A percentile compares a stretch with the other conserved stretches of the same genome.
Conservation (phyloP, 805 yeast genomes). For the Candida ortonii region DNA sequence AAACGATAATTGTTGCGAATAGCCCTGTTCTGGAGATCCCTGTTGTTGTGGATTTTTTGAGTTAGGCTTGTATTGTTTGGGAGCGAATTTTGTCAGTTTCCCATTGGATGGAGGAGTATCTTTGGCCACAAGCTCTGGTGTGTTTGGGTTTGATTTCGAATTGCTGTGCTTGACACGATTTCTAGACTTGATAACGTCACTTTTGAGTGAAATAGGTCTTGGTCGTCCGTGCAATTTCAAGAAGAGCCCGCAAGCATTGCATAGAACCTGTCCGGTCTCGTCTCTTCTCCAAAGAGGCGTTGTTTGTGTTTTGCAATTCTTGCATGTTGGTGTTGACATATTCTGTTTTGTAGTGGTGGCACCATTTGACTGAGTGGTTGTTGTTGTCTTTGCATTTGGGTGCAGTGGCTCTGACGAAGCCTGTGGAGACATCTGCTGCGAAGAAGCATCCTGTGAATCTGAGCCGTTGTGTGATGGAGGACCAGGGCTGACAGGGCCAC, state of each 20-base stretch:
- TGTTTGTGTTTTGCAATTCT: conserved; percentile 87
- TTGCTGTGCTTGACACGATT: conserved; percentile 66
- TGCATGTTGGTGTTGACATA: conserved; percentile 70
- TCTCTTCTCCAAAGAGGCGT: conserved; percentile 96
- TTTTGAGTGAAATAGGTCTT: conserved; percentile 85
- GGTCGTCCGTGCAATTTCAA: conserved; percentile 89
- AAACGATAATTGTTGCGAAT: too few relatives aligned
- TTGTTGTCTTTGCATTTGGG: conserved; percentile 63
- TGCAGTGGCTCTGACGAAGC: conserved; percentile 34
- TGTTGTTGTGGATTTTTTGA: conserved; percentile 17
- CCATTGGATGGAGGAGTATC: conserved; percentile 30
- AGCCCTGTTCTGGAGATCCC: conserved; percentile 8
- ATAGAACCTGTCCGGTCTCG: conserved; percentile 83
- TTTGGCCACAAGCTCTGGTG: conserved; percentile 55
- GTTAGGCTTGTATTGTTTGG: conserved; percentile 38
- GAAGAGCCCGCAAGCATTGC: conserved; percentile 93
- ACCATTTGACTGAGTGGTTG: conserved; percentile 54
- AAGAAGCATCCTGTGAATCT: too few relatives aligned
- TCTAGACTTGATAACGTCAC: conserved; percentile 89
- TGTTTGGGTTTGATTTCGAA: conserved; percentile 46
- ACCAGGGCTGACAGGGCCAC: too few relatives aligned
- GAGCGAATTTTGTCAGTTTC: conserved; percentile 33
- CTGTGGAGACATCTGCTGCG: conserved; percentile 9
- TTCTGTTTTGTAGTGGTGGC: conserved; percentile 63
- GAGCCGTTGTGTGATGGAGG: conserved; percentile 1